phyloP scores from a whole-genome alignment of 2,329 filamentous ascomycete species.

The Alternaria arborescens region DNA sequence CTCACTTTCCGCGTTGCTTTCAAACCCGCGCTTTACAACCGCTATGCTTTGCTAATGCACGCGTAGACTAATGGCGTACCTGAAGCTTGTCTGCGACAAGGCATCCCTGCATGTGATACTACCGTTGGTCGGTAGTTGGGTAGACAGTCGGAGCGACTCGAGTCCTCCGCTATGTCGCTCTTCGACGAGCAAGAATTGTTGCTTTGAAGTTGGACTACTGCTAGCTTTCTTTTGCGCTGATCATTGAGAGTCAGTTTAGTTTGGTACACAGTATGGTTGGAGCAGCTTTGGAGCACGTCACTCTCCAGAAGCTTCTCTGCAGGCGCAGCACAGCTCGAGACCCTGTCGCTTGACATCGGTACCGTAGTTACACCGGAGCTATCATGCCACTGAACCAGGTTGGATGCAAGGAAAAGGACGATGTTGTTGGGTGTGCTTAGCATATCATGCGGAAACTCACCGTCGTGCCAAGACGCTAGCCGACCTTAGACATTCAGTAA shows the following conservation, averaged over 20 bases:
- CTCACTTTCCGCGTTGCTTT: conserved; percentile 7
- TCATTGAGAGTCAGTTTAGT: too few relatives aligned
- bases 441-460: conserved; percentile 10
- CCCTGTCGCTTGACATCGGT: background rate
- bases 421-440: conserved; percentile 15
- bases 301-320: conserved; percentile 2
- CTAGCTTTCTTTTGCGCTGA: too few relatives aligned
- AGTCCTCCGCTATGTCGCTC: background rate
- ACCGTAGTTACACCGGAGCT: background rate
- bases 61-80: background rate
- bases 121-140: background rate
- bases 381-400: background rate
- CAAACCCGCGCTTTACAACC: conserved; percentile 1
- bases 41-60: conserved; percentile 7
- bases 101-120: background rate
- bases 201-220: too few relatives aligned
- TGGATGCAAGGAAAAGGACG: background rate
- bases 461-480: background rate
- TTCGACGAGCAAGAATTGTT: background rate
- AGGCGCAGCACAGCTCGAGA: background rate
- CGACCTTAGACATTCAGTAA: background rate
- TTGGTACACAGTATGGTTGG: too few relatives aligned
- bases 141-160: background rate
- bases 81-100: background rate
- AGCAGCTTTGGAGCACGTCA: too few relatives aligned